These are phyloP conservation scores for Leptodontidium sp. DNA, from an alignment of 2,329 filamentous ascomycete species.

Conservation along the genomic window DNA sequence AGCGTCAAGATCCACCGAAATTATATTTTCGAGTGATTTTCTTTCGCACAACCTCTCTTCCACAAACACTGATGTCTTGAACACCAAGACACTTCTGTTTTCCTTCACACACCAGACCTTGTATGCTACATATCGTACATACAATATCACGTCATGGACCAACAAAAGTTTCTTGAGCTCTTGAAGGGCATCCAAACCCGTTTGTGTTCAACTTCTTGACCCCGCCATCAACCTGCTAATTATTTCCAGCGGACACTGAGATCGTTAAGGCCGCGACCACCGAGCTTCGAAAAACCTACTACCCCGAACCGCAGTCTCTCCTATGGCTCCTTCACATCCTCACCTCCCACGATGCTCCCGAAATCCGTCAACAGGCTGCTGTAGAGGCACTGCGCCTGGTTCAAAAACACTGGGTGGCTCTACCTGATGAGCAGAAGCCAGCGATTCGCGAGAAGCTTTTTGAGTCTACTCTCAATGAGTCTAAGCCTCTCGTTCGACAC, in stretches of 20 bases:
- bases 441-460: conserved; percentile 84
- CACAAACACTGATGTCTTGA: conserved; percentile 28
- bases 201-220: conserved; percentile 57
- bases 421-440: conserved; percentile 78
- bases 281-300: conserved; percentile 92
- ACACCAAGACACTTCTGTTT: conserved; percentile 19
- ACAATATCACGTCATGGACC: conserved; percentile 66
- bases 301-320: conserved; percentile 83
- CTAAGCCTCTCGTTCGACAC: conserved; percentile 79
- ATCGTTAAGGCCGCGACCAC: conserved; percentile 90
- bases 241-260: conserved; percentile 78
- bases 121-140: conserved; percentile 18
- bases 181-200: conserved; percentile 88
- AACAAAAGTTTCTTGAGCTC: conserved; percentile 85
- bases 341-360: conserved; percentile 73
- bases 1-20: conserved; percentile 8
- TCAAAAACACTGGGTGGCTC: conserved; percentile 82
- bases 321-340: conserved; percentile 88
- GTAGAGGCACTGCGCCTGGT: conserved; percentile 89
- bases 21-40: conserved; percentile 13
- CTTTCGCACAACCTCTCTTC: not conserved
- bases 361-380: conserved; percentile 82
- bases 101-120: not conserved
- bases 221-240: conserved; percentile 37
- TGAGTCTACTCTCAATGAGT: conserved; percentile 83